Evolutionary conservation across 2,329 filamentous ascomycete species (phyloP).

Genomic region (Stemphylium vesicarium): DNA sequence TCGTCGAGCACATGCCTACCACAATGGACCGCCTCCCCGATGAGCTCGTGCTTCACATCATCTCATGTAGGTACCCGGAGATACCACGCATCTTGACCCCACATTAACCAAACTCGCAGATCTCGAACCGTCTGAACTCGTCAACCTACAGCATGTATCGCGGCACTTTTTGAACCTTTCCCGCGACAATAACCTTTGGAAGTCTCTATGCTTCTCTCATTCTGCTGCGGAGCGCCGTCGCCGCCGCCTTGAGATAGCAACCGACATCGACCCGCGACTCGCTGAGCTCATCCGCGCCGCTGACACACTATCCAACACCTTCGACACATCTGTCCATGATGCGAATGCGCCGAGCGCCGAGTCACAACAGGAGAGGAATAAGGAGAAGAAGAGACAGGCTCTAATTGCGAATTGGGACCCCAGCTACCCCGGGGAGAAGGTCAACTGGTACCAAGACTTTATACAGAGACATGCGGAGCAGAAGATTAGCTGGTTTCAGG

Average conservation of each 20-base stretch:
- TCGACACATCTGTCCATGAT: slow-evolving; percentile 32
- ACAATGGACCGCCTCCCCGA: slow-evolving; percentile 40
- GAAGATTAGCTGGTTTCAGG: slow-evolving; percentile 77
- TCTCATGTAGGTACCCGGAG: slow-evolving; percentile 47
- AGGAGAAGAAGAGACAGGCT: slow-evolving; percentile 55
- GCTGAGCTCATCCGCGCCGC: slow-evolving; percentile 51
- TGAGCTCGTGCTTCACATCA: slow-evolving; percentile 54
- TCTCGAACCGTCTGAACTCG: slow-evolving; percentile 69
- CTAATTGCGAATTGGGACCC: slow-evolving; percentile 85
- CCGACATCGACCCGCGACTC: slow-evolving; percentile 52
- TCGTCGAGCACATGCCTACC: background rate
- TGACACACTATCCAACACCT: slow-evolving; percentile 40
- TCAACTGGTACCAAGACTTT: slow-evolving; percentile 90
- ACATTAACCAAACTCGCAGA: slow-evolving; percentile 51
- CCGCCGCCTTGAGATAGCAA: slow-evolving; percentile 44
- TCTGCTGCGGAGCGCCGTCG: slow-evolving; percentile 71
- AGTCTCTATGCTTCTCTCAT: slow-evolving; percentile 72
- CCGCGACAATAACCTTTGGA: slow-evolving; percentile 80
- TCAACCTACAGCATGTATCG: slow-evolving; percentile 72
- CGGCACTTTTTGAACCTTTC: slow-evolving; percentile 69
- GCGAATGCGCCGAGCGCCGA: slow-evolving; percentile 39
- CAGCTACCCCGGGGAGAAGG: slow-evolving; percentile 70
- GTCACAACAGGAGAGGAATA: slow-evolving; percentile 40
- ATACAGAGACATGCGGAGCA: slow-evolving; percentile 79
- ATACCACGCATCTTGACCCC: slow-evolving; percentile 2